Percentiles rank a stretch among this genome's conserved stretches.
Evolutionary conservation across 2,329 filamentous ascomycete genomes (phyloP).

Genomic region (Didymosphaeria variabile): DNA sequence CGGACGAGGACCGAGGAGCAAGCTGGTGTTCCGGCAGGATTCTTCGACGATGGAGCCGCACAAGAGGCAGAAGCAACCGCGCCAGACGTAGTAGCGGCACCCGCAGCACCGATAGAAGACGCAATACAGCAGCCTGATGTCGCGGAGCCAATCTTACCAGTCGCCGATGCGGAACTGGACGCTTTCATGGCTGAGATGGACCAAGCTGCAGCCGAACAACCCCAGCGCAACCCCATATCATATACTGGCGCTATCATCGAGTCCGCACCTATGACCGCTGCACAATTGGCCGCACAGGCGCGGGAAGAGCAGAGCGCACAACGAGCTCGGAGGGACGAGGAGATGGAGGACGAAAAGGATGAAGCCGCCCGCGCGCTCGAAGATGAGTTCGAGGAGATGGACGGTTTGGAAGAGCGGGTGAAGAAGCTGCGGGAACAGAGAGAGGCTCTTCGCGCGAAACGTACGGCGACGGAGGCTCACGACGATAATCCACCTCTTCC

Average conservation of each 20-base stretch:
- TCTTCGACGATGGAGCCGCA: constrained; percentile 43
- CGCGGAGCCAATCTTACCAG: constrained; percentile 19
- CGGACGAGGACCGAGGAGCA: constrained; percentile 44
- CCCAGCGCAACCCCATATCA: constrained; percentile 68
- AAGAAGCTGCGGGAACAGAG: constrained; percentile 56
- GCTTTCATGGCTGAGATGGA: constrained; percentile 64
- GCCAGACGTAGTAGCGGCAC: neutral
- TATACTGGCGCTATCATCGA: constrained; percentile 54
- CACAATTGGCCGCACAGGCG: constrained; percentile 57
- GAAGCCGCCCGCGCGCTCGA: constrained; percentile 56
- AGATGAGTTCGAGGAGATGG: constrained; percentile 62
- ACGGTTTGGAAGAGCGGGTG: constrained; percentile 56
- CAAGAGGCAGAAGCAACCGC: constrained; percentile 11
- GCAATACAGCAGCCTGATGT: constrained; percentile 18
- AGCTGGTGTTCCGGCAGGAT: constrained; percentile 44
- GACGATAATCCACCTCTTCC: constrained; percentile 19
- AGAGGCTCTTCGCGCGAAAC: constrained; percentile 51
- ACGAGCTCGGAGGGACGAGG: constrained; percentile 52
- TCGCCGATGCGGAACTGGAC: constrained; percentile 61
- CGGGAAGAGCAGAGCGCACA: constrained; percentile 56
- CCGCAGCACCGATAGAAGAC: neutral
- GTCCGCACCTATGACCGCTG: constrained; percentile 57
- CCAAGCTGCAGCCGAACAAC: constrained; percentile 74
- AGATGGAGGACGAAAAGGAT: constrained; percentile 59
- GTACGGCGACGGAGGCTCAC: constrained; percentile 23